These are phyloP conservation scores for Neospora caninum DNA, from an alignment of 169 alveolate species.

Conservation along the genomic window DNA sequence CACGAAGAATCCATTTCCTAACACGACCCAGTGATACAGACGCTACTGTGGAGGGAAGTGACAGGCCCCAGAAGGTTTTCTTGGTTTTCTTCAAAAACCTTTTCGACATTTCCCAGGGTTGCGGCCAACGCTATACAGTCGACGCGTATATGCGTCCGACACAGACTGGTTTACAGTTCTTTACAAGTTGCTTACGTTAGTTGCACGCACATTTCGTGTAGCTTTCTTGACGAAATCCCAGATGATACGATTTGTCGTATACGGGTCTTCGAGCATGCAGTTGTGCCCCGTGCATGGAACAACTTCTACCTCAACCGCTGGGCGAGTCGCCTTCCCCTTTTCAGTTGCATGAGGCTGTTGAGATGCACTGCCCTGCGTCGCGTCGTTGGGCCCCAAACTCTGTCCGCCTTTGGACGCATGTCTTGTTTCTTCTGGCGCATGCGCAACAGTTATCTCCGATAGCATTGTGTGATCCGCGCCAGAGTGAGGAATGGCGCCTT, in stretches of 20 bases:
- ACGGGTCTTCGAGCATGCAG: conserved; percentile 40
- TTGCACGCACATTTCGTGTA: too few relatives aligned
- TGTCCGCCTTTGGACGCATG: neutral
- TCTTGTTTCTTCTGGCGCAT: neutral
- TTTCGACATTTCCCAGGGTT: too few relatives aligned
- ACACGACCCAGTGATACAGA: too few relatives aligned
- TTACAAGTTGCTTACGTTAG: too few relatives aligned
- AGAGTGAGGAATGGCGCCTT: neutral
- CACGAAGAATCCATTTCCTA: too few relatives aligned
- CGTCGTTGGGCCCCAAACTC: neutral
- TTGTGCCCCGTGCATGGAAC: conserved; percentile 37
- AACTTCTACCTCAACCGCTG: neutral
- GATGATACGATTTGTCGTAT: neutral
- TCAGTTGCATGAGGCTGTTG: neutral
- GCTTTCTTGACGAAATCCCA: conserved; percentile 41
- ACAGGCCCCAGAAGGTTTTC: too few relatives aligned
- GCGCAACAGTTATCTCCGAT: neutral
- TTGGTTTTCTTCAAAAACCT: too few relatives aligned
- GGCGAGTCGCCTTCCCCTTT: neutral
- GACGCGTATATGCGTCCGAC: too few relatives aligned
- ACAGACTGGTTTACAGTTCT: too few relatives aligned
- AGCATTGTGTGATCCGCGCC: too few relatives aligned
- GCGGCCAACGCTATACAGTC: too few relatives aligned
- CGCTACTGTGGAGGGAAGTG: too few relatives aligned
- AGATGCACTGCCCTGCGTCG: neutral